Percentiles rank a stretch among this genome's conserved stretches.
phyloP scores from a whole-genome alignment of 129 eudicot genomes.

The Arctium lappa region DNA sequence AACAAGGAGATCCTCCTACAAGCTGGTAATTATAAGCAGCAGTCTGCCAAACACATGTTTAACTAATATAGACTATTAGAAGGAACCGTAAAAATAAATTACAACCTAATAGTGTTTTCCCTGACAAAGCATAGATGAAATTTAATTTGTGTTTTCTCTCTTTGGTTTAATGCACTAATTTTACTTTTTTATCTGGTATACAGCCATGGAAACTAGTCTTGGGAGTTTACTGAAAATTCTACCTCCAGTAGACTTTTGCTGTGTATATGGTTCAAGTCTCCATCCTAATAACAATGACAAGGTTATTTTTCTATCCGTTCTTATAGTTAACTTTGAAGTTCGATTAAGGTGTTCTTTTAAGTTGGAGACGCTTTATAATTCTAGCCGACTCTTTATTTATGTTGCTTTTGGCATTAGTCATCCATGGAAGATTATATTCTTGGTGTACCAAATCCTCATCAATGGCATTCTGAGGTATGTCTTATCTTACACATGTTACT shows the following conservation, averaged over 20 bases:
- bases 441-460: conserved; percentile 79
- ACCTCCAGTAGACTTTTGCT: conserved; percentile 88
- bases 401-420: conserved; percentile 36
- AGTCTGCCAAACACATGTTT: neutral
- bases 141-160: no score
- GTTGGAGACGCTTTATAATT: neutral
- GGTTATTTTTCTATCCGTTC: conserved; percentile 34
- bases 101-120: neutral
- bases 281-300: conserved; percentile 79
- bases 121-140: no score
- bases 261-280: conserved; percentile 74
- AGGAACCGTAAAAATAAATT: neutral
- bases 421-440: conserved; percentile 89
- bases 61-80: no score
- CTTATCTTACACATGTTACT: neutral
- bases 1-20: neutral
- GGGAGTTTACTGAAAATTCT: conserved; percentile 57
- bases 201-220: conserved; percentile 33
- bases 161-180: neutral
- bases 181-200: conserved; percentile 1
- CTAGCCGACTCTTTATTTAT: neutral
- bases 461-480: conserved; percentile 79
- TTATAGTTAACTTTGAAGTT: neutral
- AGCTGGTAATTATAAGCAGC: neutral
- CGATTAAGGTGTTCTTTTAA: neutral